A percentile compares a stretch with the other conserved stretches of the same genome.
Conservation (phyloP, 345 rosid species). For the Pseudoturritis turrita region DNA sequence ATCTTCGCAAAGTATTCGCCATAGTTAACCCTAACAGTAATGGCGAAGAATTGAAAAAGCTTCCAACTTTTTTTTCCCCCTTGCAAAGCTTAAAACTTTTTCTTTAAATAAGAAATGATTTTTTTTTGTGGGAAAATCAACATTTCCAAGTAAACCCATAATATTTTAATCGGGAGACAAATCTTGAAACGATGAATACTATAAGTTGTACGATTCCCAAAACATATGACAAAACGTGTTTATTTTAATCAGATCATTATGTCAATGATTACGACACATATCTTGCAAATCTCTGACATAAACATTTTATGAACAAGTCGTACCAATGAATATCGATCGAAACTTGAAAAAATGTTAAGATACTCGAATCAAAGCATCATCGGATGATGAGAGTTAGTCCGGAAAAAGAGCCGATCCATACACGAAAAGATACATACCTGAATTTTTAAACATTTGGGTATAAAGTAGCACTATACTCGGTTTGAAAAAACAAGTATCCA, state of each 20-base stretch:
- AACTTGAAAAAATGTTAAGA: too few species aligned
- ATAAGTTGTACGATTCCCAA: not conserved
- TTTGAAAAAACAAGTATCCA: too few species aligned
- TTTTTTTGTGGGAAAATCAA: not conserved
- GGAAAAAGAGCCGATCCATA: too few species aligned
- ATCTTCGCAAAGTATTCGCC: slow-evolving; percentile 9
- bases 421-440: too few species aligned
- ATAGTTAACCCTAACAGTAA: not conserved
- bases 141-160: not conserved
- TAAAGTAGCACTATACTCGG: too few species aligned
- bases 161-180: not conserved
- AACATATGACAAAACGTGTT: not conserved
- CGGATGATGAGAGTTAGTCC: too few species aligned
- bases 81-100: not conserved
- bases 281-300: not conserved
- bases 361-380: too few species aligned
- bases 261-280: slow-evolving; percentile 1
- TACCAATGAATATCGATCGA: too few species aligned
- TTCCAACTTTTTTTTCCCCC: too few species aligned
- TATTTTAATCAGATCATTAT: not conserved
- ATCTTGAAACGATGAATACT: not conserved
- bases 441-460: too few species aligned
- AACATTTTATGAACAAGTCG: slow-evolving; percentile 5
- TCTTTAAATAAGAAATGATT: not conserved
- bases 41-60: not conserved